Evolutionary conservation across 495 filamentous ascomycete species (phyloP).

Genomic region (Daldinia grandis): DNA sequence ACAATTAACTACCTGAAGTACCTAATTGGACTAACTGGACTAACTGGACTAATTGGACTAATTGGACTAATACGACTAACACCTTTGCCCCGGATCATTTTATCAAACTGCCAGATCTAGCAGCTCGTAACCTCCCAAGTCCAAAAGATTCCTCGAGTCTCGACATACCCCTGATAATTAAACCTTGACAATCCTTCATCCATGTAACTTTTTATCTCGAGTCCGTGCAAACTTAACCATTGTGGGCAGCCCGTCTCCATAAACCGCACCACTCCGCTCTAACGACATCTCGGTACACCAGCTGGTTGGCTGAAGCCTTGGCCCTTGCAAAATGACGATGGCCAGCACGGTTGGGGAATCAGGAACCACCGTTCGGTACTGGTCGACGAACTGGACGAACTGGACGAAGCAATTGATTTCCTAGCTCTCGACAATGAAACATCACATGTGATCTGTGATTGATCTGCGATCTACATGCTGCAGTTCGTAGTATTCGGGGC

Average conservation of each 20-base stretch:
- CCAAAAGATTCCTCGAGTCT: background rate
- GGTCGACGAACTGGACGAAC: background rate
- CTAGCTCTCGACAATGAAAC: slow-evolving; percentile 18
- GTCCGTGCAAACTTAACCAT: slow-evolving; percentile 9
- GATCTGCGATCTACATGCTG: slow-evolving; percentile 15
- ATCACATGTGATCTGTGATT: slow-evolving; percentile 33
- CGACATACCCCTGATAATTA: background rate
- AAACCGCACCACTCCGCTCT: slow-evolving; percentile 7
- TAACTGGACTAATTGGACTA: background rate
- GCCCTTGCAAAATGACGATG: slow-evolving; percentile 32
- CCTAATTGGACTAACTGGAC: background rate
- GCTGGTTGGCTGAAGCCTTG: slow-evolving; percentile 24
- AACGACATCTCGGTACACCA: slow-evolving; percentile 16
- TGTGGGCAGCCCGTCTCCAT: slow-evolving; percentile 21
- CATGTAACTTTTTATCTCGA: slow-evolving; percentile 15
- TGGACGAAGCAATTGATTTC: background rate
- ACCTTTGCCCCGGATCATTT: slow-evolving; percentile 12
- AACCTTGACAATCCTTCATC: slow-evolving; percentile 17
- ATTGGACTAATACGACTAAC: background rate
- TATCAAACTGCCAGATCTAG: slow-evolving; percentile 18
- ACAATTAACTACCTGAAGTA: slow-evolving; percentile 2
- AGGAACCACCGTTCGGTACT: slow-evolving; percentile 17
- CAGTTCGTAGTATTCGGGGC: slow-evolving; percentile 26
- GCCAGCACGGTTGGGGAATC: slow-evolving; percentile 37
- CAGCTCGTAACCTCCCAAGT: slow-evolving; percentile 7